Percentiles rank a stretch among this genome's conserved stretches.
Conservation (phyloP, 148 eudicot species). For the Hydrangea macrophylla region DNA sequence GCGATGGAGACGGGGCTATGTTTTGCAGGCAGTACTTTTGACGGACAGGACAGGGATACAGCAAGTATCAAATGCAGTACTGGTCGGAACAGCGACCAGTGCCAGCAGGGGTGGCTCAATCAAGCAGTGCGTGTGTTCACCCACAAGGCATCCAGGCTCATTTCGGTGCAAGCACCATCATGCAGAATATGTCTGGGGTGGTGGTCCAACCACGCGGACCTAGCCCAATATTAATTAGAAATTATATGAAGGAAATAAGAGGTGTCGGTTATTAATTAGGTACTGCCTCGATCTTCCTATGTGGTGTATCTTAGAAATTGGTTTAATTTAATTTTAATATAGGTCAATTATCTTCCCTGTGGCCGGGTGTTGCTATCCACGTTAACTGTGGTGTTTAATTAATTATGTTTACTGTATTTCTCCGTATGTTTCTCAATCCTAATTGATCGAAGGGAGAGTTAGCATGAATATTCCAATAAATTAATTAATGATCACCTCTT, state of each 20-base stretch:
- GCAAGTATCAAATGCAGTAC: conserved; percentile 13
- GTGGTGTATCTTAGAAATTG: too few species aligned
- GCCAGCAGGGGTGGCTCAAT: conserved; percentile 13
- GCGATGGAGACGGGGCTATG: neutral
- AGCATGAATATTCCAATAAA: too few species aligned
- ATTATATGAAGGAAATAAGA: neutral
- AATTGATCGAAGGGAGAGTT: too few species aligned
- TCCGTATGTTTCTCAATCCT: too few species aligned
- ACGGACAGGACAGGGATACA: conserved; percentile 1
- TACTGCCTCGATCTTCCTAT: neutral
- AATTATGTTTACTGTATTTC: too few species aligned
- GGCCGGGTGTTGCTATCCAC: too few species aligned
- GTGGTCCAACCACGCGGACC: conserved; percentile 11
- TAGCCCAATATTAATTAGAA: neutral
- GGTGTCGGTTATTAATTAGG: neutral
- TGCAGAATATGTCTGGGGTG: conserved; percentile 56
- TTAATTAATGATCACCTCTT: too few species aligned
- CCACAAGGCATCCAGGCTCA: conserved; percentile 73
- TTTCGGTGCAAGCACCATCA: conserved; percentile 69
- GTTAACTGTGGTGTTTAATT: too few species aligned
- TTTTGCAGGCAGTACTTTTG: conserved; percentile 14
- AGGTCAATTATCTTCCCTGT: too few species aligned
- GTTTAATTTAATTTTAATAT: too few species aligned
- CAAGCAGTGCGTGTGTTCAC: conserved; percentile 60
- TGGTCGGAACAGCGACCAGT: neutral